Evolutionary conservation across 345 rosid species (phyloP).

Genomic region (Conringia planisiliqua): DNA sequence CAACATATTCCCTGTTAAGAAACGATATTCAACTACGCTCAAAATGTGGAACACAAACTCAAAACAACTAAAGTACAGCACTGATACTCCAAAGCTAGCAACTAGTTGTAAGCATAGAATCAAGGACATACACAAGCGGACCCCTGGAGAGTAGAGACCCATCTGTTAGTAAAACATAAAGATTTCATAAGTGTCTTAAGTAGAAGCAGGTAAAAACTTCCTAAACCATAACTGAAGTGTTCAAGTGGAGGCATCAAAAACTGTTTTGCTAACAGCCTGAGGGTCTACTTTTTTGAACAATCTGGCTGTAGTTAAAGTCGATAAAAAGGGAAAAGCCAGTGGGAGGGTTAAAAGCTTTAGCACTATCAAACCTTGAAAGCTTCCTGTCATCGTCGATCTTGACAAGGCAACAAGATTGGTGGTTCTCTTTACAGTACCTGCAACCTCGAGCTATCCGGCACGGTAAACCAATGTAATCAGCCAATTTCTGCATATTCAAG

Average conservation of each 20-base stretch:
- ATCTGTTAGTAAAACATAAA: constrained; percentile 24
- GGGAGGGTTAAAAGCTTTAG: background rate
- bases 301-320: background rate
- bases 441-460: constrained; percentile 98
- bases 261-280: background rate
- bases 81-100: background rate
- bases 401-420: constrained; percentile 90
- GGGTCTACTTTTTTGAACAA: background rate
- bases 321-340: background rate
- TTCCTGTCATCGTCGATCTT: constrained; percentile 74
- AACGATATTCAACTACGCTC: constrained; percentile 11
- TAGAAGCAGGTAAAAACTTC: background rate
- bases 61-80: background rate
- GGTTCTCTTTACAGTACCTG: constrained; percentile 76
- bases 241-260: background rate
- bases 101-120: constrained; percentile 24
- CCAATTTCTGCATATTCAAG: constrained; percentile 73
- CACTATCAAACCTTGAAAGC: constrained; percentile 52
- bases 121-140: constrained; percentile 30
- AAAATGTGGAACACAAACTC: background rate
- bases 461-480: constrained; percentile 89
- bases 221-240: constrained; percentile 8
- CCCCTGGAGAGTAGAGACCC: constrained; percentile 25
- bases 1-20: constrained; percentile 86
- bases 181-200: background rate